Evolutionary conservation across 75 land plant species (phyloP), one percentile per base, ranked within the genome.

Genomic region (Azolla pinnata): DNA sequence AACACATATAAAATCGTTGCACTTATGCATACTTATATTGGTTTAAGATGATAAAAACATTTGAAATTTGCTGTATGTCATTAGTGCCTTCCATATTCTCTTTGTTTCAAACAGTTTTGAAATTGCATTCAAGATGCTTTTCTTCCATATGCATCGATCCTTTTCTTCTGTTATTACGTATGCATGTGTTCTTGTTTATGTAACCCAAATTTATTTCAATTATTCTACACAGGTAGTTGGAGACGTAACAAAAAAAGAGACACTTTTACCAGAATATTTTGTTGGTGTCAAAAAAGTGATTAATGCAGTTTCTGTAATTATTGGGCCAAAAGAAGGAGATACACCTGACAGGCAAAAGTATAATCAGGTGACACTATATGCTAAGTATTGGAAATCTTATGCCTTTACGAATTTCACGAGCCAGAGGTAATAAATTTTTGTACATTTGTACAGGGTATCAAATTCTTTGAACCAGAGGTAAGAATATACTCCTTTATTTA

Each of bases 241-340:
- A 31, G 99, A 95, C 49, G 66, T 95, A 31, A 95, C 99, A 1
- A 79, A 82, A 76, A 74, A 69, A 54, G 79, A 77, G 34, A 75
- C 85, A 47, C 62, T 95, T 16, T 31, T 55, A n/a, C 97, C 91
- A 31, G 80, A 82, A 59, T 72, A 80, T 59, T 95, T 95, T 56
- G 69, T 77, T 69, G 97, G 99, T 42, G 91, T 95, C 23, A 79
- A 58, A 51, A 83, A 80, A 62, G 88, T 95, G 29, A 78, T 95
- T 26, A 91, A 79, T 70, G 83, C 88, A 66, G 86, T 78, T 32
- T 81, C 86, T 54, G 92, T 87, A 21, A 95, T 86, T 65, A 88
- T 95, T 61, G 97, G 99, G 18, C 97, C 99, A 19, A 90, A 95
- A 69, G 99, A 95, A 76, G 99, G 99, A 0, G 97, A 95, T 67